Evolutionary conservation across 2,329 filamentous ascomycete genomes (phyloP), one percentile per base, ranked within the genome.

Genomic region (Penicillium frequentans): DNA sequence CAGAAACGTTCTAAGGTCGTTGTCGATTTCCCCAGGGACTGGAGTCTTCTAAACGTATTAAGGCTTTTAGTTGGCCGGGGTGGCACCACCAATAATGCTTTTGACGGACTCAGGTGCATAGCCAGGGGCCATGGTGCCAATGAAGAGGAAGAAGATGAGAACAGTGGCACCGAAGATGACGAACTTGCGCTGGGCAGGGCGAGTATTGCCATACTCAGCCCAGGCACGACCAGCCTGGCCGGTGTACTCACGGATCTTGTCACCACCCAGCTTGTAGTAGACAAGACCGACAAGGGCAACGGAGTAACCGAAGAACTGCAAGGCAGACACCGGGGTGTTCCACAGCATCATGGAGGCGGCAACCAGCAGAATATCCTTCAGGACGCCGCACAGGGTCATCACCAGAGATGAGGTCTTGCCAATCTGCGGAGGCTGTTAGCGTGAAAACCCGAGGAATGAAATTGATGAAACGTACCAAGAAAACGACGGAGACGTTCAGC

Each of bases 361-460:
- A 62, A 96, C 90, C 54, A 96, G 86, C 57, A 96, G 85, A 59
- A 96, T 93, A 74, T 92, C 90, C 78, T 96, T 96, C 69, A 95
- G 84, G 63, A 96, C 91, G 73, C 91, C 90, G 57, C 88, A 92
- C 24, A 96, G 85, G 33, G 90, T 92, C 78, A 96, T 89, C 67
- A 93, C 90, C 51, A 96, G 84, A 55, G 89, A 90, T 2, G 91
- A 96, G 8, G 91, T 96, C 77, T 90, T 92, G 72, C 91, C 90
- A 68, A 96, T 96, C 47, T 49, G 13, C 21, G 9, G 3, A 49
- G 3, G 26, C 14, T 19, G n/a, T 49, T 49, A 49, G 31, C 11
- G n/a, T n/a, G 8, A 19, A 8, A 7, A 8, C 19, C 3, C 5
- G 9, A 33, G 13, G 13, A 5, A 8, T 21, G 3, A 1, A 24